phyloP scores from a whole-genome alignment of 2,329 filamentous ascomycete species.

The Dactylella cylindrospora region DNA sequence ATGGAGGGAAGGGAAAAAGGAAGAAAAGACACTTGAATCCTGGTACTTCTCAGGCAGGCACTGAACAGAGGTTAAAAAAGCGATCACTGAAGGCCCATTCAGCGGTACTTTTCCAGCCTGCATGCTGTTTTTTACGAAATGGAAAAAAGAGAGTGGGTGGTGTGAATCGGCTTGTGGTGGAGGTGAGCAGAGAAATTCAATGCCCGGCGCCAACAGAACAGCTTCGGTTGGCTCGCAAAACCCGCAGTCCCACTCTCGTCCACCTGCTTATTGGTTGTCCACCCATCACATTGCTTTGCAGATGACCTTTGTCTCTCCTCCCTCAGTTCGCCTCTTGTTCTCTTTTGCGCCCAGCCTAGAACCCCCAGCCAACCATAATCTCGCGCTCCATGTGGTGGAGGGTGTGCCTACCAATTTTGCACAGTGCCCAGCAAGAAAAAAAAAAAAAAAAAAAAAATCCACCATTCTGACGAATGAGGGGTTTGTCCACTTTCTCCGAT shows the following conservation, averaged over 20 bases:
- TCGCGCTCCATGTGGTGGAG: slow-evolving; percentile 32
- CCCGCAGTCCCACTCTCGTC: slow-evolving; percentile 16
- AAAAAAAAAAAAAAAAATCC: slow-evolving; percentile 9
- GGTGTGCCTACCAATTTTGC: slow-evolving; percentile 20
- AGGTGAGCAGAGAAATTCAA: slow-evolving; percentile 23
- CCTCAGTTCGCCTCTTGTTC: background rate
- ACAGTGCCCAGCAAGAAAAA: too few relatives aligned
- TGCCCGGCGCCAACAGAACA: slow-evolving; percentile 40
- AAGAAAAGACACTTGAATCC: slow-evolving; percentile 33
- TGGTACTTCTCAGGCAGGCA: slow-evolving; percentile 25
- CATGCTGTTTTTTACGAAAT: too few relatives aligned
- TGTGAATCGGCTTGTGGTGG: too few relatives aligned
- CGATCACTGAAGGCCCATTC: background rate
- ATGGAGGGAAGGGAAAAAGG: slow-evolving; percentile 9
- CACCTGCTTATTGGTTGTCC: slow-evolving; percentile 23
- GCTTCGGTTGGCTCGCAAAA: slow-evolving; percentile 40
- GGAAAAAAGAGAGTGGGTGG: too few relatives aligned
- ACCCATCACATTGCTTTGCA: slow-evolving; percentile 13
- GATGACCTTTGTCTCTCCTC: slow-evolving; percentile 31
- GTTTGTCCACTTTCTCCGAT: slow-evolving; percentile 23
- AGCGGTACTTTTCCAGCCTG: background rate
- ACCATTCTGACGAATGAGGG: slow-evolving; percentile 38
- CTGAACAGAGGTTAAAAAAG: slow-evolving; percentile 11
- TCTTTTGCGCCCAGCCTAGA: slow-evolving; percentile 6
- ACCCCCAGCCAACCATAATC: slow-evolving; percentile 26